A percentile compares a stretch with the other conserved stretches of the same genome.
Conservation (phyloP, 495 filamentous ascomycete genomes). For the Aspergillus olivimuriae region DNA sequence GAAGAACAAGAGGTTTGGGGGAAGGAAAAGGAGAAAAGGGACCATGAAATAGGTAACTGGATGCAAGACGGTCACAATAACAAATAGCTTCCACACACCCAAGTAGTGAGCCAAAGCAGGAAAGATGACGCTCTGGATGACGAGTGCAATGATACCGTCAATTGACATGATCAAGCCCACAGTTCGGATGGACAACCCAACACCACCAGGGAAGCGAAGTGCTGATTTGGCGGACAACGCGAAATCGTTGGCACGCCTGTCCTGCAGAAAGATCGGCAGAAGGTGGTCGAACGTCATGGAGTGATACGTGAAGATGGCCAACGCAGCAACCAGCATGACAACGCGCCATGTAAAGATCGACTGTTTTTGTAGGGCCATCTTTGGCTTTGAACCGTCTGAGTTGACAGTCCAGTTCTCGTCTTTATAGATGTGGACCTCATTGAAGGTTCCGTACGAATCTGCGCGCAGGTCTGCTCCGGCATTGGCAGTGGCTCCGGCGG, state of each 20-base stretch:
- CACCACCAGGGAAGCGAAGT: slow-evolving; percentile 62
- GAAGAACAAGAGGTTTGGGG: slow-evolving; percentile 48
- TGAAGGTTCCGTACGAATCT: slow-evolving; percentile 76
- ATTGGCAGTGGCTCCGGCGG: slow-evolving; percentile 62
- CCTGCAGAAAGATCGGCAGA: slow-evolving; percentile 78
- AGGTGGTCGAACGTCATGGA: slow-evolving; percentile 85
- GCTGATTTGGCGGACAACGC: slow-evolving; percentile 22
- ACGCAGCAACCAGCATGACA: slow-evolving; percentile 60
- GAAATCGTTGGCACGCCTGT: slow-evolving; percentile 39
- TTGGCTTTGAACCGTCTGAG: slow-evolving; percentile 38
- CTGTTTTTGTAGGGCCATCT: slow-evolving; percentile 23
- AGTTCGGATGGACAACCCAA: slow-evolving; percentile 65
- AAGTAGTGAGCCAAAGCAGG: slow-evolving; percentile 62
- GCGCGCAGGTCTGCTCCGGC: slow-evolving; percentile 62
- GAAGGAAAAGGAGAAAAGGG: slow-evolving; percentile 60
- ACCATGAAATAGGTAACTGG: slow-evolving; percentile 72
- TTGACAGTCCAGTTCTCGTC: slow-evolving; percentile 44
- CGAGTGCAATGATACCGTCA: slow-evolving; percentile 71
- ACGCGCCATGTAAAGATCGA: slow-evolving; percentile 61
- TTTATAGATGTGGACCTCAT: slow-evolving; percentile 45
- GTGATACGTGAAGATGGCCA: slow-evolving; percentile 82
- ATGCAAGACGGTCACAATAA: slow-evolving; percentile 67
- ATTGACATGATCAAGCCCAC: slow-evolving; percentile 75
- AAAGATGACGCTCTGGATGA: slow-evolving; percentile 73
- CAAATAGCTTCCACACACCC: slow-evolving; percentile 69